Percentiles rank a stretch among this genome's conserved stretches.
Evolutionary conservation across 1,139 yeast species (phyloP).

Genomic region (Saccharomyces pastorianus): DNA sequence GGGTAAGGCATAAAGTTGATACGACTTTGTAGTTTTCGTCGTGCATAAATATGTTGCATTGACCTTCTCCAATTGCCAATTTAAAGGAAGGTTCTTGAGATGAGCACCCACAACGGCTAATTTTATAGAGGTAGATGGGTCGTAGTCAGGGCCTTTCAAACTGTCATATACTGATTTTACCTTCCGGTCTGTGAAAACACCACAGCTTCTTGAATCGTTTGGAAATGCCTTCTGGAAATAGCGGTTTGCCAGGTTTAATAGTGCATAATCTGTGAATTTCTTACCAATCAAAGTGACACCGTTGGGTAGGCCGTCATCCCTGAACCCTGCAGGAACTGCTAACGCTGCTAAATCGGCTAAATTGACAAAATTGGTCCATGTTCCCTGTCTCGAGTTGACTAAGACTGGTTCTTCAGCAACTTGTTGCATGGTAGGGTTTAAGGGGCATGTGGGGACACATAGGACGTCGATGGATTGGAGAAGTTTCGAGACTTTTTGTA

Average conservation of each 20-base stretch:
- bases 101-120: constrained; percentile 97
- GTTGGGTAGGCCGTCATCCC: constrained; percentile 76
- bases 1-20: constrained; percentile 76
- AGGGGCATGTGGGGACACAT: constrained; percentile 88
- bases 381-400: constrained; percentile 84
- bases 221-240: constrained; percentile 49
- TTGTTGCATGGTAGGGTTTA: constrained; percentile 72
- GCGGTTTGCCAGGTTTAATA: constrained; percentile 71
- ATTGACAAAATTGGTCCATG: constrained; percentile 93
- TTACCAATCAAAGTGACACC: constrained; percentile 80
- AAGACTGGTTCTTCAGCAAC: constrained; percentile 70
- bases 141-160: constrained; percentile 36
- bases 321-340: constrained; percentile 84
- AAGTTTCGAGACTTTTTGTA: constrained; percentile 52
- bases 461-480: constrained; percentile 61
- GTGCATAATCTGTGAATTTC: constrained; percentile 81
- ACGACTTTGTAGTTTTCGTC: constrained; percentile 65
- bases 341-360: constrained; percentile 88
- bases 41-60: constrained; percentile 63
- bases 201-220: constrained; percentile 40
- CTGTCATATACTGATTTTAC: constrained; percentile 34
- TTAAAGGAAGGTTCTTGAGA: constrained; percentile 75
- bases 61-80: constrained; percentile 88
- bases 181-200: constrained; percentile 28
- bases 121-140: constrained; percentile 39